Evolutionary conservation across 2,329 filamentous ascomycete species (phyloP), one percentile per base, ranked within the genome.

Genomic region (Lasiodiplodia sp.): DNA sequence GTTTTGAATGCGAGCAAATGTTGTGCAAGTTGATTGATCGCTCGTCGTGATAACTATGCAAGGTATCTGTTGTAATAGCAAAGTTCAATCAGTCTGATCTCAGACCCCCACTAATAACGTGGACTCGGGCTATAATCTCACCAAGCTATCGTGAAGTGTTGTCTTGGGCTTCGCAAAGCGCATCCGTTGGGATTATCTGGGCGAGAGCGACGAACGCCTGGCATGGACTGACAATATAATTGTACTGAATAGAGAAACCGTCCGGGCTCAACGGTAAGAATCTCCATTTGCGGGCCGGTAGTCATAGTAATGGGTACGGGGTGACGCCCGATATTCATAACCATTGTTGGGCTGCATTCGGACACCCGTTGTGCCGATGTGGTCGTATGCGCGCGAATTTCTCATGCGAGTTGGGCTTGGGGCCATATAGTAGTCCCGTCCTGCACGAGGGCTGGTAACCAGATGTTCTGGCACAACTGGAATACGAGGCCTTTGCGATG

Each of bases 381-480:
- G 44, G 11, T 64, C 47, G 51, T 64, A 64, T 5, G 60, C 23
- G 60, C 28, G 44, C 37, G 60, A 23, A 8, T 23, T 31, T 12
- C 28, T 49, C 60, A 64, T 64, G 28, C 60, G 28, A 52, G 47
- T 38, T 52, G 60, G 60, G 37, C 60, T 64, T 4, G 40, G 37
- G 8, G 18, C 23, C 25, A 34, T 21, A 21, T 23, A 10, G 16
- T 52, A 12, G 10, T 52, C 28, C 28, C 18, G 60, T 38, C 47
- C 28, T 5, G 14, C 6, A 52, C 23, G 31, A 64, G 60, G 31
- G 4, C 52, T 49, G 8, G 44, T 18, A 18, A 52, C 10, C 28
- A 52, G 47, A 52, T 47, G 60, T 49, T 64, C 60, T 8, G 60
- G 44, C 12, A 31, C n/a, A 21, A 52, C n/a, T 64, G 44, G n/a